phyloP scores from a whole-genome alignment of 176 grass and related monocot genomes.

The Elymus sibiricus region DNA sequence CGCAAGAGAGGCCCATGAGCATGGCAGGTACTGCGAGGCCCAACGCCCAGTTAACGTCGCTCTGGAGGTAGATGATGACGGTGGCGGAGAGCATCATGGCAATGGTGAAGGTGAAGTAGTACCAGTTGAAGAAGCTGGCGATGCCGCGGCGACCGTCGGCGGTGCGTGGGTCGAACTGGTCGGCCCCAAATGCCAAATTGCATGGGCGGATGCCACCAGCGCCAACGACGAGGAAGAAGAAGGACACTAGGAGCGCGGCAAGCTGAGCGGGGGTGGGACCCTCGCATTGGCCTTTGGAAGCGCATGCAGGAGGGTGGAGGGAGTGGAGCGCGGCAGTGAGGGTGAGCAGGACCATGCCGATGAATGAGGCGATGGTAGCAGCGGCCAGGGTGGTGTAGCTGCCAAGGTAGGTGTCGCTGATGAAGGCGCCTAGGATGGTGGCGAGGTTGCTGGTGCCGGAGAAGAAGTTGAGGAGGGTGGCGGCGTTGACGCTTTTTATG shows the following conservation, averaged over 20 bases:
- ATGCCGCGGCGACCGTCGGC: too few relatives aligned
- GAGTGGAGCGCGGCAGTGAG: conserved; percentile 36
- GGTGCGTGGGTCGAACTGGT: conserved; percentile 57
- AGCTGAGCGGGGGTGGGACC: conserved; percentile 34
- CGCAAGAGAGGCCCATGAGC: too few relatives aligned
- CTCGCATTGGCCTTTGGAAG: not conserved
- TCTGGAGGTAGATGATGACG: conserved; percentile 76
- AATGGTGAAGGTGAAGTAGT: conserved; percentile 65
- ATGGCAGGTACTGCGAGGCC: conserved; percentile 7
- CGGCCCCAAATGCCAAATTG: conserved; percentile 76
- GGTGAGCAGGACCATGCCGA: too few relatives aligned
- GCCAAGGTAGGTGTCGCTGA: too few relatives aligned
- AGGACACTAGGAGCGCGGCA: conserved; percentile 32
- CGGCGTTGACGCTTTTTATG: too few relatives aligned
- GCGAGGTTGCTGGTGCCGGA: too few relatives aligned
- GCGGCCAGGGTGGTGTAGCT: too few relatives aligned
- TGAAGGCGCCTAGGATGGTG: too few relatives aligned
- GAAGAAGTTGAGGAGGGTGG: too few relatives aligned
- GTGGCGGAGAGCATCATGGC: conserved; percentile 62
- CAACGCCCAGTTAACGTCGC: conserved; percentile 49
- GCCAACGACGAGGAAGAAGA: conserved; percentile 46
- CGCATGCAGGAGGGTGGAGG: conserved; percentile 23
- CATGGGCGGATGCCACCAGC: conserved; percentile 78
- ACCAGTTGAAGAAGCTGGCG: conserved; percentile 71
- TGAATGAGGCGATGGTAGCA: too few relatives aligned